phyloP scores from a whole-genome alignment of 371 early-diverging fungal genomes.

The Rhizopus delemar region DNA sequence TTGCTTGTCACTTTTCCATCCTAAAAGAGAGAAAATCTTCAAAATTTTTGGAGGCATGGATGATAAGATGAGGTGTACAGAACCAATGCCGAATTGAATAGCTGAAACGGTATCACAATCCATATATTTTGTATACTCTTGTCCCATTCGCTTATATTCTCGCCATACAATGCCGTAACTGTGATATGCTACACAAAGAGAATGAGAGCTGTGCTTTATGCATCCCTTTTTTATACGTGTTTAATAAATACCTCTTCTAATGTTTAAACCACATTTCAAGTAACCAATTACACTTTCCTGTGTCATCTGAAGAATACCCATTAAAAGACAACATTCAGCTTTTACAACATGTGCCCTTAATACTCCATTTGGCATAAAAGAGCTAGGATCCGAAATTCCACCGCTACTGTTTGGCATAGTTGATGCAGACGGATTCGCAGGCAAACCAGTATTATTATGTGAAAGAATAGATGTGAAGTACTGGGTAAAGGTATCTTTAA shows the following conservation, averaged over 20 bases:
- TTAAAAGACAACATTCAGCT: slow-evolving; percentile 59
- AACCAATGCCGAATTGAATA: slow-evolving; percentile 60
- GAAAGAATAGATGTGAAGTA: slow-evolving; percentile 37
- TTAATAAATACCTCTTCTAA: slow-evolving; percentile 56
- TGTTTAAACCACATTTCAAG: slow-evolving; percentile 60
- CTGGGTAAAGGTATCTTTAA: slow-evolving; percentile 40
- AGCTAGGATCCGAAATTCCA: slow-evolving; percentile 19
- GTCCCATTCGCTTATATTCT: slow-evolving; percentile 56
- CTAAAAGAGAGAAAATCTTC: slow-evolving; percentile 53
- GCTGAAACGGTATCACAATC: slow-evolving; percentile 51
- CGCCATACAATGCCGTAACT: slow-evolving; percentile 54
- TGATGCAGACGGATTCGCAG: slow-evolving; percentile 25
- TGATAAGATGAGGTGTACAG: slow-evolving; percentile 60
- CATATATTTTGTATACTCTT: slow-evolving; percentile 46
- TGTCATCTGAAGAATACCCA: slow-evolving; percentile 57
- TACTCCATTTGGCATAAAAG: slow-evolving; percentile 55
- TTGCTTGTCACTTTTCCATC: slow-evolving; percentile 60
- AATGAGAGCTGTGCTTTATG: not conserved
- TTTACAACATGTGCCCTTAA: slow-evolving; percentile 61
- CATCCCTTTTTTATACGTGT: not conserved
- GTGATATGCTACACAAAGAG: slow-evolving; percentile 34
- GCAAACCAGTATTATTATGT: slow-evolving; percentile 32
- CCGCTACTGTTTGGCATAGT: slow-evolving; percentile 25
- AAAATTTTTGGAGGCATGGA: slow-evolving; percentile 61
- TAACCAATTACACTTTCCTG: slow-evolving; percentile 61